Conservation (phyloP, 2,329 filamentous ascomycete species). For the Cercospora nicotianae region DNA sequence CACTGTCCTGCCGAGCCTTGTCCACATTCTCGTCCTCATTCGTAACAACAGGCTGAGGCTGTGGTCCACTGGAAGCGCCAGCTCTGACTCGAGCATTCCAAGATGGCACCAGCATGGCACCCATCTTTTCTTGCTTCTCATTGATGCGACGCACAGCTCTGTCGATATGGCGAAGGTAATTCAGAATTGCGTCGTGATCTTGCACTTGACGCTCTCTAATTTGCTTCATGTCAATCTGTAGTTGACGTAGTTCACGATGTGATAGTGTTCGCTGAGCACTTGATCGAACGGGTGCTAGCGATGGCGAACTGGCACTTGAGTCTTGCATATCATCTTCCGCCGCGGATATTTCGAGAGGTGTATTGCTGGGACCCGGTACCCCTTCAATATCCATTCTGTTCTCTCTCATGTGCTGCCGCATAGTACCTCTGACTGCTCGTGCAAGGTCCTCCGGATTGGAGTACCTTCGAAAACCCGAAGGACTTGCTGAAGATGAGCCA, state of each 20-base stretch:
- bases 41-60: neutral
- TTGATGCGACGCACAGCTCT: neutral
- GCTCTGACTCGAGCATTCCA: neutral
- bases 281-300: neutral
- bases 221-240: neutral
- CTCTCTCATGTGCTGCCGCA: neutral
- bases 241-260: neutral
- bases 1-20: slow-evolving; percentile 3
- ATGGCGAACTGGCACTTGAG: neutral
- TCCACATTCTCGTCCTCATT: neutral
- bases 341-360: neutral
- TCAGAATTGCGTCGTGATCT: too few species aligned
- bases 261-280: neutral
- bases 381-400: neutral
- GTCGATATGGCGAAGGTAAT: neutral
- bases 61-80: slow-evolving; percentile 3
- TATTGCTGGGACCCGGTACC: neutral
- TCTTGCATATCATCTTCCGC: neutral
- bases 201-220: neutral
- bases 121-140: neutral
- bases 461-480: neutral
- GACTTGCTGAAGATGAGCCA: neutral
- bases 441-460: neutral
- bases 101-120: neutral
- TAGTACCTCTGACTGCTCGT: neutral